phyloP scores from a whole-genome alignment of 2,329 filamentous ascomycete genomes.

The Didymella glomerata region DNA sequence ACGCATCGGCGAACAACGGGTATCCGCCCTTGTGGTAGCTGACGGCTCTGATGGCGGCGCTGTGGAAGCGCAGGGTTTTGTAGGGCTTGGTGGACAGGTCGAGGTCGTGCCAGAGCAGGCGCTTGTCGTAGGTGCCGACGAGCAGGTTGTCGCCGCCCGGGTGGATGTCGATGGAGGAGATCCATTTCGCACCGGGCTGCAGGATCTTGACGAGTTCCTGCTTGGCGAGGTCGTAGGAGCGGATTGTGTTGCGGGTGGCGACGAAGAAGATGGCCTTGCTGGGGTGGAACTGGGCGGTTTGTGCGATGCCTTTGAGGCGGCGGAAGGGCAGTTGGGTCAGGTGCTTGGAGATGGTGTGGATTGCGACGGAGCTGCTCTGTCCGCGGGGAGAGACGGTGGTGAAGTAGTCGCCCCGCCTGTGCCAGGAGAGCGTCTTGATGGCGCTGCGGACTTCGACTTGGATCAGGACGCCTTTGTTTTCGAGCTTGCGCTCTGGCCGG shows the following conservation, averaged over 20 bases:
- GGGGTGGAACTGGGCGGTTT: constrained; percentile 94
- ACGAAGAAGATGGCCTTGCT: constrained; percentile 93
- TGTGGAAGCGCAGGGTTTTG: constrained; percentile 95
- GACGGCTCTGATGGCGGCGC: constrained; percentile 88
- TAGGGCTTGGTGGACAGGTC: constrained; percentile 90
- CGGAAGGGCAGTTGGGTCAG: constrained; percentile 95
- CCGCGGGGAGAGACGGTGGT: constrained; percentile 86
- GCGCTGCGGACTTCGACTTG: constrained; percentile 80
- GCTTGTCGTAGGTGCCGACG: constrained; percentile 91
- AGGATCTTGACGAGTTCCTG: constrained; percentile 93
- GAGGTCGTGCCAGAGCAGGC: constrained; percentile 95
- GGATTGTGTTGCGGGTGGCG: constrained; percentile 90
- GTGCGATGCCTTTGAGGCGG: constrained; percentile 75
- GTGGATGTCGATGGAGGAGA: constrained; percentile 92
- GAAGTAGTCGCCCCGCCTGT: constrained; percentile 92
- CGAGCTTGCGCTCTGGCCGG: constrained; percentile 75
- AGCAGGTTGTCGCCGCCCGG: constrained; percentile 93
- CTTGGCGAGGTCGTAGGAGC: constrained; percentile 90
- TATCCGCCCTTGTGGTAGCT: constrained; percentile 80
- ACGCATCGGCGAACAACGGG: constrained; percentile 92
- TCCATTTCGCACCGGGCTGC: constrained; percentile 93
- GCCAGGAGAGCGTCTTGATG: constrained; percentile 92
- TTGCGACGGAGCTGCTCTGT: constrained; percentile 81
- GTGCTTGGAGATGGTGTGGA: constrained; percentile 95
- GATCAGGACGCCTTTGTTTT: constrained; percentile 80